Evolutionary conservation across 192 early-diverging fungal species (phyloP), one percentile per base, ranked within the genome.

Genomic region (Mortierella alpina): DNA sequence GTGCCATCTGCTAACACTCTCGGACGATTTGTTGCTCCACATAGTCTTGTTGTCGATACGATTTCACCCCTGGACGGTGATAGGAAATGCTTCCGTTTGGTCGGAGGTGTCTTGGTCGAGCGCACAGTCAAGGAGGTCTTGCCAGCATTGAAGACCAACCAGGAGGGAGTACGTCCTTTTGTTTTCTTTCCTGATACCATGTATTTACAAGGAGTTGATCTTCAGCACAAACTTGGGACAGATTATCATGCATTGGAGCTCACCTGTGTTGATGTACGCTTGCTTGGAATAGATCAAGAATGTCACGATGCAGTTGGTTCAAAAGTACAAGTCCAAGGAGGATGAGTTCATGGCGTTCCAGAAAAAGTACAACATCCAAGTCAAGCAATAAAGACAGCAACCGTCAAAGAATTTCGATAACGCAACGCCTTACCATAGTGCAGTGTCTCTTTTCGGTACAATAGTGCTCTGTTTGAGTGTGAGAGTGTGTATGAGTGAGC

Each of bases 61-160:
- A 92, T 99, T 65, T 77, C 86, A 17, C 93, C 94, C 42, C 86
- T 97, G 79, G 86, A 92, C 39, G 85, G 71, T 55, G 91, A 92
- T 59, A 93, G 97, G 62, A 97, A 96, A 84, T 97, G 96, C 80
- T 97, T 94, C 84, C 92, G 96, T 47, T 84, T 99, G 73, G 92
- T 99, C 55, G 94, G 95, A 63, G 97, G 97, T 52, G 94, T 99
- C 11, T 82, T 99, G 41, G 93, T 98, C 22, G 95, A 99, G 75
- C 92, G 96, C 31, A 96, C 96, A 5, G 93, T 98, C 56, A 88
- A 90, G 75, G 96, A 99, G 67, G 95, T 97, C 9, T 79, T 97
- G 42, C 97, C 97, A 22, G 92, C 93, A 8, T 84, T 99, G 12
- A 89, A 92, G 75, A 90, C 89, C 58, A 97, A 97, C 88, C 88